A percentile compares a stretch with the other conserved stretches of the same genome.
Evolutionary conservation across 371 early-diverging fungal genomes (phyloP).

Genomic region (Haplosporangium sp.): DNA sequence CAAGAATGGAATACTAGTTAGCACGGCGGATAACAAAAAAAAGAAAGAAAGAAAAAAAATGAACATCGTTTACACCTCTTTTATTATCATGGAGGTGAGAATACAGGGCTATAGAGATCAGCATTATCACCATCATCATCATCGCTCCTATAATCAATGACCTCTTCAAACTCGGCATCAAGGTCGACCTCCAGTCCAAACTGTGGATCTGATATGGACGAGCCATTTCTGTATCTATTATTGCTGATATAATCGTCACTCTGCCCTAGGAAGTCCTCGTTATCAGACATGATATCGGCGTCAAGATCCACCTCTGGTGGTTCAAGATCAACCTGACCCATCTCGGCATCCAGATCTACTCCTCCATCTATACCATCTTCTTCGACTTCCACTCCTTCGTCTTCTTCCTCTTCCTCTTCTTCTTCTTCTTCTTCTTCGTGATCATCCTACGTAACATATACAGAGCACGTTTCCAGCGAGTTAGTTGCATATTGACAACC

Average conservation of each 20-base stretch:
- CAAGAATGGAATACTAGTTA: background rate
- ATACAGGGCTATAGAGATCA: too few species aligned
- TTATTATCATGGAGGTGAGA: too few species aligned
- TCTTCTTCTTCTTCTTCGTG: slow-evolving; percentile 12
- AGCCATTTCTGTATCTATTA: background rate
- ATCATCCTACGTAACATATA: background rate
- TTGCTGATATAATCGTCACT: background rate
- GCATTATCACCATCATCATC: too few species aligned
- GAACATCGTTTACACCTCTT: too few species aligned
- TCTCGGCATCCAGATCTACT: slow-evolving; percentile 9
- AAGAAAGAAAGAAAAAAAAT: too few species aligned
- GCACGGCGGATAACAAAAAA: too few species aligned
- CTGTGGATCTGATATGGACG: too few species aligned
- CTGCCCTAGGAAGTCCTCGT: background rate
- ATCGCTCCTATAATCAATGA: too few species aligned
- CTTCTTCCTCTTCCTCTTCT: slow-evolving; percentile 28
- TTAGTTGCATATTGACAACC: too few species aligned
- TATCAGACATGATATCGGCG: background rate
- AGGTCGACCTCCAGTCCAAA: too few species aligned
- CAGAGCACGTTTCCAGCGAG: background rate
- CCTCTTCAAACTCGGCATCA: too few species aligned
- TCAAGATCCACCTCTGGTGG: background rate
- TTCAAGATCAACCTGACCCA: background rate
- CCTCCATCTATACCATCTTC: slow-evolving; percentile 9
- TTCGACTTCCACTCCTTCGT: slow-evolving; percentile 21